Evolutionary conservation across 2,329 filamentous ascomycete genomes (phyloP), one percentile per base, ranked within the genome.

Genomic region (Xylaria digitata): DNA sequence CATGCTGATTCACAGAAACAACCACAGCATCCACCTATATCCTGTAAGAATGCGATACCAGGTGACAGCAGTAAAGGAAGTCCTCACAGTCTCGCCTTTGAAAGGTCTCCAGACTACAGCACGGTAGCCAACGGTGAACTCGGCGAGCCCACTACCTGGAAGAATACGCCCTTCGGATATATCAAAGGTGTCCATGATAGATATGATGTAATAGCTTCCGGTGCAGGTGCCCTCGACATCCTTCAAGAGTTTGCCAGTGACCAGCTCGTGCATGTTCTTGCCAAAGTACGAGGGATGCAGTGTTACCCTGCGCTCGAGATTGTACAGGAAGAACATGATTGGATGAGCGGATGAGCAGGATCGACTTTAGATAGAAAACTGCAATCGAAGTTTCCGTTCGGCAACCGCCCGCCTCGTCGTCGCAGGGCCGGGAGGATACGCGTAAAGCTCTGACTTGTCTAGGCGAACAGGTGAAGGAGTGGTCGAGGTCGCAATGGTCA

Each of bases 31-130:
- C 96, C 75, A 98, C 91, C 93, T 97, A 81, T 67, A 75, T 46
- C 45, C 40, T 71, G 75, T 71, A 72, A 75, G 73, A 72, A 72
- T 54, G 67, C 69, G 48, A 66, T 64, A 37, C 45, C 53, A 60
- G 61, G 45, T 26, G 43, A 72, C 42, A 34, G 63, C 62, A 65
- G 48, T 48, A 45, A 55, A 45, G 5, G 61, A 61, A 61, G 34
- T 53, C 82, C 91, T 81, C 89, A 97, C 96, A 80, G 96, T 97
- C 86, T 99, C 96, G 76, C 96, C 95, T 81, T 96, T 95, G 85
- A 98, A 99, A 11, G 96, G 96, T 76, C 95, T 89, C 95, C 95
- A 99, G 65, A 99, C 93, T 67, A 99, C 95, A 60, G 96, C 96
- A 68, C 94, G 92, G 79, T 97, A 99, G 75, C 92, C 90, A 54